Percentiles rank a stretch among this genome's conserved stretches.
Conservation (phyloP, 352 stramenopile genomes). For the Phytophthora hibernalis region DNA sequence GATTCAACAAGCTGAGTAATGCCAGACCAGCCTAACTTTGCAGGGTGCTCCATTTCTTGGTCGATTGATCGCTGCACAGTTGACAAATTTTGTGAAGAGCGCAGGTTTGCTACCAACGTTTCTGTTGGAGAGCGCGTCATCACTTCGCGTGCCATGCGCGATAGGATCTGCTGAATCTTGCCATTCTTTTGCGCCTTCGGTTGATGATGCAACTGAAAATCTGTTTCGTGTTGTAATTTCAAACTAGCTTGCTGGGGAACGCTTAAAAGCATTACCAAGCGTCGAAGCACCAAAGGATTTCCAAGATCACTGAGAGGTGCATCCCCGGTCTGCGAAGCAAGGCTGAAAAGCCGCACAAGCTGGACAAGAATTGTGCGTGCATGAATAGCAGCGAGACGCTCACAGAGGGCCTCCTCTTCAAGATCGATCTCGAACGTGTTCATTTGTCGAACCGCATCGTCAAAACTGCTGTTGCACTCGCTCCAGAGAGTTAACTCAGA, state of each 20-base stretch:
- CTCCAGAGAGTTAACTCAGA: conserved; percentile 70
- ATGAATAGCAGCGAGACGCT: conserved; percentile 69
- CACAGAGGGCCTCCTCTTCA: conserved; percentile 67
- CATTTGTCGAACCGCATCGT: conserved; percentile 68
- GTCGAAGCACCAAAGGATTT: conserved; percentile 68
- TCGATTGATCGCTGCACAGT: conserved; percentile 64
- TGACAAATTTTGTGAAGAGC: conserved; percentile 57
- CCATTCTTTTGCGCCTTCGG: conserved; percentile 33
- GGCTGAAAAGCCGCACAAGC: conserved; percentile 63
- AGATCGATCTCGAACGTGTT: conserved; percentile 67
- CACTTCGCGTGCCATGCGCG: conserved; percentile 52
- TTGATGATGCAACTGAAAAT: conserved; percentile 31
- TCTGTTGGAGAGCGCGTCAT: conserved; percentile 46
- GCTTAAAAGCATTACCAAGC: conserved; percentile 66
- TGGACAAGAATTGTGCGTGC: conserved; percentile 73
- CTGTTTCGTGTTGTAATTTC: conserved; percentile 3
- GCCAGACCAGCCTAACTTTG: conserved; percentile 25
- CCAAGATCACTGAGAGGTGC: conserved; percentile 64
- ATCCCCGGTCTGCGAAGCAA: conserved; percentile 29
- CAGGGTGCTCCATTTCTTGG: conserved; percentile 20
- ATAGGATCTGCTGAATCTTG: conserved; percentile 72
- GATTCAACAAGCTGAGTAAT: conserved; percentile 41
- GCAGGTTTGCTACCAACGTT: conserved; percentile 65
- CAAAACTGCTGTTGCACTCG: conserved; percentile 68
- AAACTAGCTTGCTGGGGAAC: conserved; percentile 9